Percentiles rank a stretch among this genome's conserved stretches.
phyloP scores from a whole-genome alignment of 108 stramenopile species.

The Mayamaea pseudoterrestris region DNA sequence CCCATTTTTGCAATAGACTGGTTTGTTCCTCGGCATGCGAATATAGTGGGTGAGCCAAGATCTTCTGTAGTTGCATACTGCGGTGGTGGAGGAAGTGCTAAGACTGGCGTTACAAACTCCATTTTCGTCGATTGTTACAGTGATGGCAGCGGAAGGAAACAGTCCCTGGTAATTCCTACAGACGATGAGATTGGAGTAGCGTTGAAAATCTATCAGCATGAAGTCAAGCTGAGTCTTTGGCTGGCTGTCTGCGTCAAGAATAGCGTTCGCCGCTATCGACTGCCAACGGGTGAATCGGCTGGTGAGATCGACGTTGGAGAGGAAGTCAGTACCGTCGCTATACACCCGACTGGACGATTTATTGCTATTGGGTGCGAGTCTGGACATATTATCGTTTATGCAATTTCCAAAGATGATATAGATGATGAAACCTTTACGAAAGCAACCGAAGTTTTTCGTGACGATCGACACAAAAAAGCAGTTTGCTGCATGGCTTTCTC shows the following conservation, averaged over 20 bases:
- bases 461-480: slow-evolving; percentile 55
- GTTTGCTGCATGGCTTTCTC: slow-evolving; percentile 52
- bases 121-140: too few relatives aligned
- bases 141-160: too few relatives aligned
- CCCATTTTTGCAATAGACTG: slow-evolving; percentile 56
- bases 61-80: slow-evolving; percentile 49
- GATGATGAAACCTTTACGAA: slow-evolving; percentile 9
- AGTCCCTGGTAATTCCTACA: slow-evolving; percentile 19
- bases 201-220: slow-evolving; percentile 24
- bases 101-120: slow-evolving; percentile 57
- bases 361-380: slow-evolving; percentile 75
- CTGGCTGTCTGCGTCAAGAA: slow-evolving; percentile 24
- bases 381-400: slow-evolving; percentile 42
- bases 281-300: slow-evolving; percentile 5
- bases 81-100: slow-evolving; percentile 61
- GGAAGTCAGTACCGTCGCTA: slow-evolving; percentile 24
- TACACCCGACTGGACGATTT: slow-evolving; percentile 23
- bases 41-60: slow-evolving; percentile 20
- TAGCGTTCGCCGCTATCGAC: slow-evolving; percentile 21
- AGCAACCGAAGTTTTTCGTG: too few relatives aligned
- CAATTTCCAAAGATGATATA: slow-evolving; percentile 18
- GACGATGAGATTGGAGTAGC: slow-evolving; percentile 29
- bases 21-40: slow-evolving; percentile 36
- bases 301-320: slow-evolving; percentile 14
- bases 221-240: slow-evolving; percentile 15